Conservation (phyloP, 805 yeast species). For the Nakazawaea sp. region DNA sequence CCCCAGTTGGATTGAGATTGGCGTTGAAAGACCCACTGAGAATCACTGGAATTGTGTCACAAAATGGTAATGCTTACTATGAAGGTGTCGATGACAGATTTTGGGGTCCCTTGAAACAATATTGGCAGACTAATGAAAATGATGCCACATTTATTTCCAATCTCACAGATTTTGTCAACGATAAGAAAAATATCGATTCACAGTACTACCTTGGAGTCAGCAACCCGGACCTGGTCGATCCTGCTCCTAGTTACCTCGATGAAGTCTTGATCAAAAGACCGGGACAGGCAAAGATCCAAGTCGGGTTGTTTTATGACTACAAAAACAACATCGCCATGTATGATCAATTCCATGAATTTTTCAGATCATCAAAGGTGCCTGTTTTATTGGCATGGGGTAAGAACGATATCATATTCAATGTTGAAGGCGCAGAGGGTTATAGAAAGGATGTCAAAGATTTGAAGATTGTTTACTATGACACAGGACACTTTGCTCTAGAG, state of each 20-base stretch:
- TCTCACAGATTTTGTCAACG: neutral
- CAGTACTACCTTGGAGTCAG: constrained; percentile 12
- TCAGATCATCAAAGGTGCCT: constrained; percentile 25
- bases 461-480: constrained; percentile 21
- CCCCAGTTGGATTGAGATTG: constrained; percentile 33
- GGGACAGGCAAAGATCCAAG: constrained; percentile 23
- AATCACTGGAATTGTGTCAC: constrained; percentile 27
- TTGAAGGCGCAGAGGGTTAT: constrained; percentile 31
- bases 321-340: constrained; percentile 26
- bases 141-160: constrained; percentile 8
- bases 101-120: constrained; percentile 29
- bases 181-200: constrained; percentile 1
- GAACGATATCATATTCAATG: constrained; percentile 28
- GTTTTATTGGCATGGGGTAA: constrained; percentile 34
- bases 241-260: constrained; percentile 26
- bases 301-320: constrained; percentile 29
- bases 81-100: constrained; percentile 31
- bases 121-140: constrained; percentile 22
- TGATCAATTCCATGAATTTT: constrained; percentile 28
- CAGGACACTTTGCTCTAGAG: constrained; percentile 30
- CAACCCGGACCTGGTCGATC: constrained; percentile 21
- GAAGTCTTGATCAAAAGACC: constrained; percentile 18
- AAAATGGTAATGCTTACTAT: constrained; percentile 38
- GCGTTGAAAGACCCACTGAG: constrained; percentile 25
- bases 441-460: constrained; percentile 24